phyloP scores from a whole-genome alignment of 2,329 filamentous ascomycete species.

The Cladosporium sp. region DNA sequence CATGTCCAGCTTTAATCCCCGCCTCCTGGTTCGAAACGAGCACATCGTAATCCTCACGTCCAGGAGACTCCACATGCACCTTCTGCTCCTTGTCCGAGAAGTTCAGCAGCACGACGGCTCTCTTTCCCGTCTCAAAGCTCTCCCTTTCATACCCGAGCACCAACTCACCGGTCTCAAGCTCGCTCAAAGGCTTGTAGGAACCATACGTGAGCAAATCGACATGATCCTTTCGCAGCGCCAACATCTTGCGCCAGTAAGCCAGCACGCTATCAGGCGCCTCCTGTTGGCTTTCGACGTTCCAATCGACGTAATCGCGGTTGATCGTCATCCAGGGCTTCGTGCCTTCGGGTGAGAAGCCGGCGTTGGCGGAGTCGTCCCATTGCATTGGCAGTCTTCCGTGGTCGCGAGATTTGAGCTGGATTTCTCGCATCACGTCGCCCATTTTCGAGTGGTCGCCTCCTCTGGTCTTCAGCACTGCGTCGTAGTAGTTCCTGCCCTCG shows the following conservation, averaged over 20 bases:
- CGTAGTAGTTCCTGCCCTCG: slow-evolving; percentile 48
- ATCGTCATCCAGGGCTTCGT: slow-evolving; percentile 64
- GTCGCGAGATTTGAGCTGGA: slow-evolving; percentile 57
- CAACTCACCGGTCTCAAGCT: slow-evolving; percentile 17
- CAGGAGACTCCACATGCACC: slow-evolving; percentile 12
- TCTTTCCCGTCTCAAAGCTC: slow-evolving; percentile 28
- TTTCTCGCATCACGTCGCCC: slow-evolving; percentile 15
- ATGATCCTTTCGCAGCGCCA: slow-evolving; percentile 21
- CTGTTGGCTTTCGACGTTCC: slow-evolving; percentile 57
- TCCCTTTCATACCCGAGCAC: slow-evolving; percentile 30
- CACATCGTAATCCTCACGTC: slow-evolving; percentile 14
- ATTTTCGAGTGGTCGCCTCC: slow-evolving; percentile 29
- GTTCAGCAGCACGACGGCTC: slow-evolving; percentile 25
- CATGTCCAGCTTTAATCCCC: slow-evolving; percentile 9
- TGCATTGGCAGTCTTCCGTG: slow-evolving; percentile 66
- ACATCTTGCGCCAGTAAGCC: slow-evolving; percentile 50
- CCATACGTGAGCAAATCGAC: slow-evolving; percentile 24
- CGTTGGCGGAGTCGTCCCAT: slow-evolving; percentile 55
- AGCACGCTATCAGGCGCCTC: slow-evolving; percentile 48
- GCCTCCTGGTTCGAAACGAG: slow-evolving; percentile 18
- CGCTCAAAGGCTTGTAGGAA: slow-evolving; percentile 16
- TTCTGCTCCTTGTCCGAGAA: slow-evolving; percentile 39
- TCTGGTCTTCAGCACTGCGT: slow-evolving; percentile 37
- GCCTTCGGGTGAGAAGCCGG: slow-evolving; percentile 55
- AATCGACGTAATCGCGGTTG: slow-evolving; percentile 53